Evolutionary conservation across 768 basidiomycete genomes (phyloP).

Genomic region (Amanita pseudoporphyria): DNA sequence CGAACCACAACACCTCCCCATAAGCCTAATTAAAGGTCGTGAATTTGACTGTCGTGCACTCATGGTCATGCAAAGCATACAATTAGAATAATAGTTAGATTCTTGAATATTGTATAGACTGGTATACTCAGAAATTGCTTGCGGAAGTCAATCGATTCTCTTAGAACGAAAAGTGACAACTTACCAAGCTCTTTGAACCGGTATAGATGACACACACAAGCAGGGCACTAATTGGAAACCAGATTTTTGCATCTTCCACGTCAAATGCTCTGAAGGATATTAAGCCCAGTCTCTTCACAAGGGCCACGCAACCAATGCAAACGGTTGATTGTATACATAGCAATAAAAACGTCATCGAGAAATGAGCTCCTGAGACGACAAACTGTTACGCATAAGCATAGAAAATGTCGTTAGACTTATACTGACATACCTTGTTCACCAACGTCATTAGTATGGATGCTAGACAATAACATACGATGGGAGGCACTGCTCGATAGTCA

Average conservation of each 20-base stretch:
- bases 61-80: constrained; percentile 33
- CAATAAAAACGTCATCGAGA: constrained; percentile 96
- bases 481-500: constrained; percentile 41
- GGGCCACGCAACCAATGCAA: constrained; percentile 67
- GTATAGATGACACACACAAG: constrained; percentile 96
- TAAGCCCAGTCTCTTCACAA: constrained; percentile 65
- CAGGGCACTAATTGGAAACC: constrained; percentile 92
- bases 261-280: constrained; percentile 85
- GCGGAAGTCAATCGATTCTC: not conserved
- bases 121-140: constrained; percentile 98
- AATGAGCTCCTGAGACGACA: constrained; percentile 86
- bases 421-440: constrained; percentile 71
- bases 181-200: constrained; percentile 90
- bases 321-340: constrained; percentile 87
- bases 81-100: constrained; percentile 97
- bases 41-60: constrained; percentile 1
- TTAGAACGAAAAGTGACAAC: constrained; percentile 17
- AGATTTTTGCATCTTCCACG: constrained; percentile 72
- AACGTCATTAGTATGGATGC: constrained; percentile 97
- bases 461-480: constrained; percentile 83
- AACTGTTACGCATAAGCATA: constrained; percentile 39
- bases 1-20: constrained; percentile 97
- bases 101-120: constrained; percentile 99
- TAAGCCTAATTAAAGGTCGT: constrained; percentile 55
- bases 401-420: not conserved